Evolutionary conservation across 192 early-diverging fungal species (phyloP), one percentile per base, ranked within the genome.

Genomic region (Pilaira anomala): DNA sequence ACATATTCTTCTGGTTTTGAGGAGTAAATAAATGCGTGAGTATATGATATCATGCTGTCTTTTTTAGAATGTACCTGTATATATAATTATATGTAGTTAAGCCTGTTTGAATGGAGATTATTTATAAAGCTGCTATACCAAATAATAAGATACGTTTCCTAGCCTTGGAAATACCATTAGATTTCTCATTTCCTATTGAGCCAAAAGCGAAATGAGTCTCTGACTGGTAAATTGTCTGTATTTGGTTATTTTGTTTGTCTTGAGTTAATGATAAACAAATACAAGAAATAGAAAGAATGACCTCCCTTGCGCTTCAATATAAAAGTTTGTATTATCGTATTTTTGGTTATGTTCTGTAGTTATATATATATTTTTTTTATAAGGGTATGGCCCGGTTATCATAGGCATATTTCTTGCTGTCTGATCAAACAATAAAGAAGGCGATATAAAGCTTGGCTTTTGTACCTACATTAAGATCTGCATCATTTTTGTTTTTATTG

Each of bases 111-210:
- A 7, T 8, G 1, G 1, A 36, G 2, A n/a, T 16, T 33, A 54
- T 11, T 30, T 26, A 30, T 16, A 44, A 57, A 14, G 13, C 14
- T 26, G 26, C 24, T 45, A 58, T 63, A 64, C 71, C 28, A 66
- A 73, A 69, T 72, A 78, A 49, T 65, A 69, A 3, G 74, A 76
- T 46, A 81, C 76, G 36, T 76, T 76, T 12, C 68, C 49, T 7
- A 60, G 63, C 1, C 49, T n/a, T 9, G 79, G 79, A 16, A 76
- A 75, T 14, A 81, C 42, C 12, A 78, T 68, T 9, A 81, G 64
- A 14, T 66, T 60, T 29, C 68, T 48, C 79, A 81, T 81, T 48
- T 73, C 70, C 79, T 76, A 81, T 16, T 63, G 68, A 25, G 79
- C 19, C 5, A 78, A 60, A 56, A 74, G 9, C 67, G 62, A 42